Conservation (phyloP, 148 eudicot genomes). For the Agrostemma githago region DNA sequence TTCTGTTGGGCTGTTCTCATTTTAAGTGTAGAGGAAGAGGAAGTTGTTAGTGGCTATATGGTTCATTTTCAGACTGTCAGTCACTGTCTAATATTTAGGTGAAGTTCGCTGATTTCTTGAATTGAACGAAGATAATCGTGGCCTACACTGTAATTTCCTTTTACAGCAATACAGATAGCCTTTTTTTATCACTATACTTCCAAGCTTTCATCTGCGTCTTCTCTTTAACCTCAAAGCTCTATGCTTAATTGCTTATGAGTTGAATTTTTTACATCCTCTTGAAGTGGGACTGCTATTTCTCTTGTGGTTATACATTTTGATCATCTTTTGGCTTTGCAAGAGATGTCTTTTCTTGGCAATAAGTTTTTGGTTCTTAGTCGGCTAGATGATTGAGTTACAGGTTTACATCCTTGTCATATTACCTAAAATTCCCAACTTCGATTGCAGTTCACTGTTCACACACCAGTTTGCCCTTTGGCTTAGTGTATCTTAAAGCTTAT, state of each 20-base stretch:
- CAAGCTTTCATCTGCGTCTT: too few relatives aligned
- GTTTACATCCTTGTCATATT: background rate
- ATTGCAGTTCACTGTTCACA: background rate
- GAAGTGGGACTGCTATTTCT: background rate
- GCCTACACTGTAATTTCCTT: too few relatives aligned
- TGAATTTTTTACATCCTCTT: background rate
- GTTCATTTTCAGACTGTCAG: background rate
- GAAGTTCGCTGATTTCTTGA: background rate
- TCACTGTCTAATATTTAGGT: background rate
- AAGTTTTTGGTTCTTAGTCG: background rate
- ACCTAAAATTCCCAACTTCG: background rate
- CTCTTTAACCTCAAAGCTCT: too few relatives aligned
- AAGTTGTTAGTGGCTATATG: background rate
- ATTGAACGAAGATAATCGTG: background rate
- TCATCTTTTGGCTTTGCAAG: background rate
- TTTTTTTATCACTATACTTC: too few relatives aligned
- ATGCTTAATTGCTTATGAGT: background rate
- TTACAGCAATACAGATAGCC: too few relatives aligned
- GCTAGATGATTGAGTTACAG: background rate
- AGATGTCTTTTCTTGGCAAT: too few relatives aligned
- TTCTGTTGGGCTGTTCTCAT: background rate
- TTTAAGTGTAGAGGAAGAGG: background rate
- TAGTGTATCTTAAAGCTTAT: too few relatives aligned
- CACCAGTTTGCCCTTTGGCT: background rate
- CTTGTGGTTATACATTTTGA: background rate